These are phyloP conservation scores for Singerocomus inundabilis DNA, from an alignment of 1,284 basidiomycete genomes.

Conservation along the genomic window DNA sequence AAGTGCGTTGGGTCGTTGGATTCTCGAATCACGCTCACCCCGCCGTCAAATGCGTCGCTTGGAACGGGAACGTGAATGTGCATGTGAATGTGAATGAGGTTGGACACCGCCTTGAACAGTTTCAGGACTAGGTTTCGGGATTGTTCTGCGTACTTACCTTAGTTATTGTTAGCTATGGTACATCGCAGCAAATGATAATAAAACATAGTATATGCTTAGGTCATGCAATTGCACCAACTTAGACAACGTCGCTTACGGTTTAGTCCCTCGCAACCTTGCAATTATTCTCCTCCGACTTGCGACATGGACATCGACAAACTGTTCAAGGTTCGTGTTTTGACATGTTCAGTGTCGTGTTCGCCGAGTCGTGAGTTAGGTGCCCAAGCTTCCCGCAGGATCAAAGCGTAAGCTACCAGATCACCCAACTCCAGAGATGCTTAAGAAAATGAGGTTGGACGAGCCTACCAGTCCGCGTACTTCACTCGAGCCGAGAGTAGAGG, in stretches of 20 bases:
- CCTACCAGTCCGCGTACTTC: constrained; percentile 7
- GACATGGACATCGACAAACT: constrained; percentile 78
- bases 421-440: constrained; percentile 78
- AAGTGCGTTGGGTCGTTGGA: constrained; percentile 30
- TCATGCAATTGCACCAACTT: constrained; percentile 3
- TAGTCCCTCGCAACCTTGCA: not conserved
- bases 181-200: too few relatives aligned
- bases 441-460: constrained; percentile 65
- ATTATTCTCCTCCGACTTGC: not conserved
- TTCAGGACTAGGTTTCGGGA: not conserved
- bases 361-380: constrained; percentile 46
- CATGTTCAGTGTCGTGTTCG: constrained; percentile 3
- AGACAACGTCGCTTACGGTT: not conserved
- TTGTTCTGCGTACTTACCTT: constrained; percentile 3
- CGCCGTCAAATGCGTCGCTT: constrained; percentile 8
- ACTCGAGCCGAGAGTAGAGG: constrained; percentile 25
- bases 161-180: constrained; percentile 2
- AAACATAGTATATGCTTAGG: constrained; percentile 17
- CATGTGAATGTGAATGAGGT: constrained; percentile 13
- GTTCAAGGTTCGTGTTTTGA: constrained; percentile 60
- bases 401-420: constrained; percentile 84
- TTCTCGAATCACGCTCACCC: constrained; percentile 22
- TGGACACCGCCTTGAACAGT: constrained; percentile 1
- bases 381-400: constrained; percentile 62
- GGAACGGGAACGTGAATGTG: too few relatives aligned